Evolutionary conservation across 2,329 filamentous ascomycete species (phyloP).

Genomic region (Verticillium longisporum): DNA sequence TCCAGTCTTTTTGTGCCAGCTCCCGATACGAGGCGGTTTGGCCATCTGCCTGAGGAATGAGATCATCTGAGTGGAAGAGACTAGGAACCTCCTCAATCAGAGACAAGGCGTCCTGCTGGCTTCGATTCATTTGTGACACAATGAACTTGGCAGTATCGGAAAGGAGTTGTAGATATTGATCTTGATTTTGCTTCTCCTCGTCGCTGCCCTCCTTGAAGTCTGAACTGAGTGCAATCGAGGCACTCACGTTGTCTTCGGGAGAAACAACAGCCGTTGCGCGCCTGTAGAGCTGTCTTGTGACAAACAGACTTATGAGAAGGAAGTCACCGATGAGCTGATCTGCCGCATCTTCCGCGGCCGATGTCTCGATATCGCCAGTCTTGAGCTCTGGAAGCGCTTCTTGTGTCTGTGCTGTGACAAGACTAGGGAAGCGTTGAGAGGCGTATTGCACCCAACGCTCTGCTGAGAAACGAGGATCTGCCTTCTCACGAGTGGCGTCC

Average conservation of each 20-base stretch:
- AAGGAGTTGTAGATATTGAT: constrained; percentile 28
- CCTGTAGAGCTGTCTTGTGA: constrained; percentile 33
- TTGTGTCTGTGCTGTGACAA: constrained; percentile 5
- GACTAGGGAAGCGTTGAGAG: constrained; percentile 1
- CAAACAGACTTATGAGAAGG: constrained; percentile 28
- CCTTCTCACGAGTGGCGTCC: not conserved
- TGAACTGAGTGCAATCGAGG: constrained; percentile 22
- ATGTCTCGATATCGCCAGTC: not conserved
- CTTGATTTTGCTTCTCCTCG: constrained; percentile 16
- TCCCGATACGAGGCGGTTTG: not conserved
- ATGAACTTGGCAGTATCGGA: constrained; percentile 27
- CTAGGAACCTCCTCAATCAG: constrained; percentile 25
- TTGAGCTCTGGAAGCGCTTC: not conserved
- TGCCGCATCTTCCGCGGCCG: constrained; percentile 1
- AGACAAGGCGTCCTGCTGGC: constrained; percentile 24
- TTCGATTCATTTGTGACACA: constrained; percentile 28
- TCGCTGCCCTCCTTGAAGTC: constrained; percentile 18
- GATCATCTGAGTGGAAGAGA: constrained; percentile 23
- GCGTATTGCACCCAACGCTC: constrained; percentile 7
- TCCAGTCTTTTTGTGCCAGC: not conserved
- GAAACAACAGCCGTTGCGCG: constrained; percentile 24
- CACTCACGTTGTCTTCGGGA: constrained; percentile 10
- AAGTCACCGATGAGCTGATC: constrained; percentile 27
- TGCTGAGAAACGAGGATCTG: not conserved
- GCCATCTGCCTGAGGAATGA: not conserved